These are phyloP conservation scores for Pythium insidiosum DNA, from an alignment of 352 stramenopile genomes.

Conservation along the genomic window DNA sequence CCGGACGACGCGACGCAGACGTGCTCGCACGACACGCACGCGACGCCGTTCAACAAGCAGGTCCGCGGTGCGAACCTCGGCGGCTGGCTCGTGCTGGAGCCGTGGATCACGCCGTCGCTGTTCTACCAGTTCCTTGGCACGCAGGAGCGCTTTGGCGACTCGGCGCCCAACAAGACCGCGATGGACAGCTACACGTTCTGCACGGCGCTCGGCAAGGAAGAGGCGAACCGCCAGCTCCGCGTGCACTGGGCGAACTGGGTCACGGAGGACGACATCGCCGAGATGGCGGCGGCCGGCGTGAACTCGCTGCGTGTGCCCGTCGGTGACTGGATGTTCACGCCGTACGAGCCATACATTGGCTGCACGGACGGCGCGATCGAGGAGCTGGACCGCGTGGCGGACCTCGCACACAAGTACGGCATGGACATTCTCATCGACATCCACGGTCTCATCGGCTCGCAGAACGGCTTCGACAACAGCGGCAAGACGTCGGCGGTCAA, in stretches of 20 bases:
- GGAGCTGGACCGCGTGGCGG: constrained; percentile 84
- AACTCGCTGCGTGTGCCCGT: constrained; percentile 87
- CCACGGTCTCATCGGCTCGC: constrained; percentile 87
- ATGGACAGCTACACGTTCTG: constrained; percentile 94
- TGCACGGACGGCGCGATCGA: constrained; percentile 90
- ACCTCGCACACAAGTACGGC: constrained; percentile 79
- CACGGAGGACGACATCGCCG: constrained; percentile 86
- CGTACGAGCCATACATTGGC: constrained; percentile 90
- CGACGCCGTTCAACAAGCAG: constrained; percentile 72
- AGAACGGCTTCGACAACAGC: constrained; percentile 96
- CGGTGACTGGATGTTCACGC: constrained; percentile 93
- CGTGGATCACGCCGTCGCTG: constrained; percentile 92
- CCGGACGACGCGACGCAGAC: constrained; percentile 54
- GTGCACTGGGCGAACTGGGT: constrained; percentile 93
- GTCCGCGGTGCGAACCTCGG: constrained; percentile 91
- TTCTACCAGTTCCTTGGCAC: constrained; percentile 95
- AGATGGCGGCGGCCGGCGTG: constrained; percentile 71
- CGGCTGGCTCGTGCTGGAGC: constrained; percentile 94
- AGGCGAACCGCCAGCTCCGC: constrained; percentile 91
- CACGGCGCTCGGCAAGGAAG: constrained; percentile 69
- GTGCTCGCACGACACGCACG: constrained; percentile 55
- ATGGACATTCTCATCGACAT: constrained; percentile 91
- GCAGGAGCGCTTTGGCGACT: constrained; percentile 55
- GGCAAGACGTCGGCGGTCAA: constrained; percentile 82
- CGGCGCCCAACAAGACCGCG: constrained; percentile 75